Evolutionary conservation across 768 basidiomycete genomes (phyloP).

Genomic region (Macrocybe gigantea): DNA sequence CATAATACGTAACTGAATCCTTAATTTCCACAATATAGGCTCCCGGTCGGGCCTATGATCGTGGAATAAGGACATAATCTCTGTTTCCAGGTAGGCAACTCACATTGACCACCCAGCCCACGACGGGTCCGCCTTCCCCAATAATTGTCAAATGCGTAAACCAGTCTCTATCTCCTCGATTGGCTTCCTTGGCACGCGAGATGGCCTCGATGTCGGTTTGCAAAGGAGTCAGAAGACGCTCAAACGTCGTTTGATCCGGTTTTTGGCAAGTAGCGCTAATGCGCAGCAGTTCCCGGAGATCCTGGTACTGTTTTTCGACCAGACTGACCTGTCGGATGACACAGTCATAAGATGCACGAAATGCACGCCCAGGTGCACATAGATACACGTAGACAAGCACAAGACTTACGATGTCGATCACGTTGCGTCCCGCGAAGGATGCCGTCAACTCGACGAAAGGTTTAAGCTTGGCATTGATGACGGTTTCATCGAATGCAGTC

Average conservation of each 20-base stretch:
- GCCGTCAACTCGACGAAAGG: slow-evolving; percentile 71
- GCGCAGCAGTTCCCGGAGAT: slow-evolving; percentile 64
- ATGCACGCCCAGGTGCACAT: not conserved
- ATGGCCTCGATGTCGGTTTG: slow-evolving; percentile 70
- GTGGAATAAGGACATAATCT: not conserved
- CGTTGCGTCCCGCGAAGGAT: slow-evolving; percentile 58
- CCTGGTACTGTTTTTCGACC: slow-evolving; percentile 60
- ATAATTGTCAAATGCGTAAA: slow-evolving; percentile 74
- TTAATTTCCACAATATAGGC: slow-evolving; percentile 78
- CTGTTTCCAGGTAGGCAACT: not conserved
- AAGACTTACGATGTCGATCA: slow-evolving; percentile 73
- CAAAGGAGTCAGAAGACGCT: slow-evolving; percentile 58
- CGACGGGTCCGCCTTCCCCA: slow-evolving; percentile 73
- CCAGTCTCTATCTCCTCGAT: slow-evolving; percentile 77
- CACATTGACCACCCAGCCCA: slow-evolving; percentile 87
- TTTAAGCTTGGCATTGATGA: slow-evolving; percentile 70
- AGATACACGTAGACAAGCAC: too few relatives aligned
- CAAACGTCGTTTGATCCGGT: slow-evolving; percentile 59
- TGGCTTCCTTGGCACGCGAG: slow-evolving; percentile 76
- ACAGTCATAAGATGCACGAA: too few relatives aligned
- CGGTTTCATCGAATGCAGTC: slow-evolving; percentile 63
- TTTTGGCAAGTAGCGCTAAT: slow-evolving; percentile 72
- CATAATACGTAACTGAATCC: slow-evolving; percentile 84
- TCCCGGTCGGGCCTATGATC: slow-evolving; percentile 67
- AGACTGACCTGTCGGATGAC: slow-evolving; percentile 48